These are phyloP conservation scores for Glycine tomentella DNA, from an alignment of 306 rosid genomes.

Conservation along the genomic window DNA sequence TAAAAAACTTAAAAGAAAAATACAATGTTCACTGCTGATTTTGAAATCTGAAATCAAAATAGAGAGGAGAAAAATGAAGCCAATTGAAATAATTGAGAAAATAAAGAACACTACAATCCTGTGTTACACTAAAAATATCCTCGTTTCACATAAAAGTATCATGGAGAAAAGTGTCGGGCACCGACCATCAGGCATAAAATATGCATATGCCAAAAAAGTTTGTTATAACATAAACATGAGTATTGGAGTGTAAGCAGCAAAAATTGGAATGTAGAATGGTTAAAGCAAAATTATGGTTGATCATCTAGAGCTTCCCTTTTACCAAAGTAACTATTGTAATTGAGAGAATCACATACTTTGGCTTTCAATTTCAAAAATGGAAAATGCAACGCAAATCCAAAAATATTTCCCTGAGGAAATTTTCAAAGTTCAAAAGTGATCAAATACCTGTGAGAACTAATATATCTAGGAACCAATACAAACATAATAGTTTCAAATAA, in stretches of 20 bases:
- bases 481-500: neutral
- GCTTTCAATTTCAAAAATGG: neutral
- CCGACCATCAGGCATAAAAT: constrained; percentile 5
- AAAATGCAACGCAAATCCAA: neutral
- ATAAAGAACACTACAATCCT: neutral
- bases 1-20: neutral
- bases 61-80: neutral
- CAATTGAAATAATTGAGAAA: neutral
- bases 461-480: neutral
- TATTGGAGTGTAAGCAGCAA: neutral
- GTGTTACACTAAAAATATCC: neutral
- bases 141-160: neutral
- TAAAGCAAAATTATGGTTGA: neutral
- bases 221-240: neutral
- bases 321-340: neutral
- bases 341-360: neutral
- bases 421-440: neutral
- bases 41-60: constrained; percentile 25
- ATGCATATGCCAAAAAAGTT: constrained; percentile 5
- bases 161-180: neutral
- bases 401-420: neutral
- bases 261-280: neutral
- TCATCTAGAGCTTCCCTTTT: neutral
- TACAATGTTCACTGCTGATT: constrained; percentile 16
- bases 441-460: neutral